phyloP scores from a whole-genome alignment of 257 asterid species.

The Rhazya stricta region DNA sequence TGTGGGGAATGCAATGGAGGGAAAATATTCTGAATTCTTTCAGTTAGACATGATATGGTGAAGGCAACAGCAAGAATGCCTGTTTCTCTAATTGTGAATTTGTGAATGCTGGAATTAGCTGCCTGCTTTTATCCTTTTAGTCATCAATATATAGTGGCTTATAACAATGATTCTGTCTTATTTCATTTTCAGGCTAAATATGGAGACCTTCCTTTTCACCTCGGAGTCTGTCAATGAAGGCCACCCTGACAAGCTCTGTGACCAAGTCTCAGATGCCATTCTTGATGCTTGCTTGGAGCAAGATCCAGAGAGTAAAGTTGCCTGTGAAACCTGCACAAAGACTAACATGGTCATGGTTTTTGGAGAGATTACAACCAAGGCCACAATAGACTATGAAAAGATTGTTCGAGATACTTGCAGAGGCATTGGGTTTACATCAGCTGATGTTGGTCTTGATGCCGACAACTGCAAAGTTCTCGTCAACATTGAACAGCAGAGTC shows the following conservation, averaged over 20 bases:
- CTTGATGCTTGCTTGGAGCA: constrained; percentile 17
- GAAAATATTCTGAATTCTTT: not conserved
- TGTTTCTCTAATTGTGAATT: not conserved
- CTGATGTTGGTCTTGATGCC: constrained; percentile 14
- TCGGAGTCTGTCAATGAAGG: constrained; percentile 14
- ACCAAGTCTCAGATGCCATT: constrained; percentile 11
- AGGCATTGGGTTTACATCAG: constrained; percentile 12
- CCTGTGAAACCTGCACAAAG: constrained; percentile 17
- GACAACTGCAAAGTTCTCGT: constrained; percentile 12
- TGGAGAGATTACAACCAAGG: constrained; percentile 16
- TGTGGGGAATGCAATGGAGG: not conserved
- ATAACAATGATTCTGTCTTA: too few species aligned
- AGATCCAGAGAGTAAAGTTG: constrained; percentile 15
- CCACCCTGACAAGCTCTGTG: constrained; percentile 16
- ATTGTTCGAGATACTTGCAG: constrained; percentile 13
- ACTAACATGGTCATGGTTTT: constrained; percentile 18
- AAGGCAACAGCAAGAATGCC: not conserved
- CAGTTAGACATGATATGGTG: not conserved
- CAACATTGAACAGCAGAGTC: constrained; percentile 13
- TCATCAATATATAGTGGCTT: not conserved
- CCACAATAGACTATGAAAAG: constrained; percentile 7
- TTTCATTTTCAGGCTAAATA: not conserved
- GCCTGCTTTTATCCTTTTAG: not conserved
- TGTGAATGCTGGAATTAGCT: not conserved
- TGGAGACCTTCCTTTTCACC: constrained; percentile 11